These are phyloP conservation scores for Yarrowia galli DNA, from an alignment of 1,139 yeast genomes.

Conservation along the genomic window DNA sequence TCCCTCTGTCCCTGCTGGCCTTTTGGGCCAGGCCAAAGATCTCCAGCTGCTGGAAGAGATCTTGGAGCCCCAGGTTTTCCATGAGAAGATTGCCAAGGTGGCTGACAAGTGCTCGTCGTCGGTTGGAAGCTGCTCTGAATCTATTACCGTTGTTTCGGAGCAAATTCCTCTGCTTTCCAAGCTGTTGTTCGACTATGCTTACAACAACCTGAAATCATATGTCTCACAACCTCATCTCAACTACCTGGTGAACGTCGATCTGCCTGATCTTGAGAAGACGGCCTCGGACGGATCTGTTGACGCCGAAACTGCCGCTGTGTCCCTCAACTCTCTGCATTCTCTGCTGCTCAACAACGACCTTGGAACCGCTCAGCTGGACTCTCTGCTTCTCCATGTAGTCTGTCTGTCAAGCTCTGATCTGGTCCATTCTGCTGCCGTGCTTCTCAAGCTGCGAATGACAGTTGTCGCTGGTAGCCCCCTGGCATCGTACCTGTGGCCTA, in stretches of 20 bases:
- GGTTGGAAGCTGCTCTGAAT: slow-evolving; percentile 2
- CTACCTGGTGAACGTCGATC: slow-evolving; percentile 20
- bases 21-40: slow-evolving; percentile 5
- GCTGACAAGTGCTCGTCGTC: slow-evolving; percentile 1
- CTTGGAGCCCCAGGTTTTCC: background rate
- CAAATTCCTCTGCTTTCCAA: slow-evolving; percentile 13
- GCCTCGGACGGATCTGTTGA: background rate
- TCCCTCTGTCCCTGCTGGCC: background rate
- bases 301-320: background rate
- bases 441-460: slow-evolving; percentile 11
- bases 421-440: slow-evolving; percentile 3
- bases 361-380: slow-evolving; percentile 5
- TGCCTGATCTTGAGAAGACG: background rate
- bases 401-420: slow-evolving; percentile 20
- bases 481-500: slow-evolving; percentile 8
- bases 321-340: slow-evolving; percentile 20
- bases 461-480: background rate
- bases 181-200: slow-evolving; percentile 5
- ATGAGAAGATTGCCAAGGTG: slow-evolving; percentile 4
- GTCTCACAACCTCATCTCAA: slow-evolving; percentile 25
- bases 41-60: slow-evolving; percentile 15
- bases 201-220: background rate
- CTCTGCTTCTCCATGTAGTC: slow-evolving; percentile 8
- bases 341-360: slow-evolving; percentile 13
- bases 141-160: background rate